A percentile compares a stretch with the other conserved stretches of the same genome.
Evolutionary conservation across 2,329 filamentous ascomycete genomes (phyloP).

Genomic region (Pseudogymnoascus sp.): DNA sequence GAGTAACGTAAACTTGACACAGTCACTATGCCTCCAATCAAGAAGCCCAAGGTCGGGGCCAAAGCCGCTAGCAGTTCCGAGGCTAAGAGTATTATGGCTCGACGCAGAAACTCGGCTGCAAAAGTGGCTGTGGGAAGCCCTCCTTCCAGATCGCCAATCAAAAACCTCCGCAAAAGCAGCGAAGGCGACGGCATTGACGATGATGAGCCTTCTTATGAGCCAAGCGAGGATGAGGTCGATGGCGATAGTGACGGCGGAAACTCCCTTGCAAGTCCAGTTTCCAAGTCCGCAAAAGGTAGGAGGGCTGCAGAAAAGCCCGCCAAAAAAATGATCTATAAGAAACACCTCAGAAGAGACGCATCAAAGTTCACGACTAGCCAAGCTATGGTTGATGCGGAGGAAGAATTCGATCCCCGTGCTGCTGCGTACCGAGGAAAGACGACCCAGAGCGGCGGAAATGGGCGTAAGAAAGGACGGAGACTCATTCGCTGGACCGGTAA

Average conservation of each 20-base stretch:
- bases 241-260: not conserved
- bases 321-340: conserved; percentile 10
- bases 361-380: conserved; percentile 10
- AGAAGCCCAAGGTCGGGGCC: not conserved
- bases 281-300: not conserved
- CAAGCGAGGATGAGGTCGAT: not conserved
- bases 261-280: not conserved
- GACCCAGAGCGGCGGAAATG: conserved; percentile 8
- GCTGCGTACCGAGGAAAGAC: conserved; percentile 1
- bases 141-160: not conserved
- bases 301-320: not conserved
- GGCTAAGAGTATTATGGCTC: not conserved
- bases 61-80: not conserved
- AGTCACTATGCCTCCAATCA: not conserved
- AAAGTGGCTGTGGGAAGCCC: not conserved
- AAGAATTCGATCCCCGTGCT: conserved; percentile 11
- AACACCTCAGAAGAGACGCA: conserved; percentile 1
- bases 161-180: not conserved
- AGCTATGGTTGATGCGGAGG: conserved; percentile 16
- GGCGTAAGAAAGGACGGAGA: conserved; percentile 10
- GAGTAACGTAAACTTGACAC: not conserved
- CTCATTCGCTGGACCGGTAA: conserved; percentile 12
- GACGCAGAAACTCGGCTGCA: not conserved
- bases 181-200: not conserved
- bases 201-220: not conserved